Conservation (phyloP, 2,329 filamentous ascomycete genomes). For the Monosporascus ibericus region DNA sequence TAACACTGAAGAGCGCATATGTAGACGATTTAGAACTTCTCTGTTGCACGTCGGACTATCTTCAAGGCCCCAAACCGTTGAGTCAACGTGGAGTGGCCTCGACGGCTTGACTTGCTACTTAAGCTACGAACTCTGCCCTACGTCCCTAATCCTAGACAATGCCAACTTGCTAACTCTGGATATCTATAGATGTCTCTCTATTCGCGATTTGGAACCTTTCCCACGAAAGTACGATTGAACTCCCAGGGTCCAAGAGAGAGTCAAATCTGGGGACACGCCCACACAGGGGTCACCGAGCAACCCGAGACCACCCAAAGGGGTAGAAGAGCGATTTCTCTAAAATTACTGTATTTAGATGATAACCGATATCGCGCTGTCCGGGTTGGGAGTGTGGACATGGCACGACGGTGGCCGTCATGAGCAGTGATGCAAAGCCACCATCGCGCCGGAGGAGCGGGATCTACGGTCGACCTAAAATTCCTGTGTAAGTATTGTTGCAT, state of each 20-base stretch:
- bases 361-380: background rate
- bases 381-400: background rate
- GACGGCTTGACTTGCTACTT: background rate
- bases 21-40: background rate
- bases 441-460: background rate
- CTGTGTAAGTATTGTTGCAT: background rate
- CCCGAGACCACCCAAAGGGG: background rate
- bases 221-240: too few species aligned
- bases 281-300: too few species aligned
- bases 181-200: background rate
- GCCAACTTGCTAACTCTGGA: background rate
- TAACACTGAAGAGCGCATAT: background rate
- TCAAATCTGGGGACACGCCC: too few species aligned
- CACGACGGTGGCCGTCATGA: background rate
- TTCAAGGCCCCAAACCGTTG: background rate
- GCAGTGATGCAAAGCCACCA: background rate
- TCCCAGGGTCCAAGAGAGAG: too few species aligned
- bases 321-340: background rate
- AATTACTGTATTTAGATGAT: background rate
- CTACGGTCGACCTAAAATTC: background rate
- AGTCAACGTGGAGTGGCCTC: background rate
- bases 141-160: background rate
- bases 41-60: background rate
- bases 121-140: background rate
- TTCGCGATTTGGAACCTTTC: background rate